Evolutionary conservation across 2,329 filamentous ascomycete species (phyloP), one percentile per base, ranked within the genome.

Genomic region (Clonostachys byssicola): DNA sequence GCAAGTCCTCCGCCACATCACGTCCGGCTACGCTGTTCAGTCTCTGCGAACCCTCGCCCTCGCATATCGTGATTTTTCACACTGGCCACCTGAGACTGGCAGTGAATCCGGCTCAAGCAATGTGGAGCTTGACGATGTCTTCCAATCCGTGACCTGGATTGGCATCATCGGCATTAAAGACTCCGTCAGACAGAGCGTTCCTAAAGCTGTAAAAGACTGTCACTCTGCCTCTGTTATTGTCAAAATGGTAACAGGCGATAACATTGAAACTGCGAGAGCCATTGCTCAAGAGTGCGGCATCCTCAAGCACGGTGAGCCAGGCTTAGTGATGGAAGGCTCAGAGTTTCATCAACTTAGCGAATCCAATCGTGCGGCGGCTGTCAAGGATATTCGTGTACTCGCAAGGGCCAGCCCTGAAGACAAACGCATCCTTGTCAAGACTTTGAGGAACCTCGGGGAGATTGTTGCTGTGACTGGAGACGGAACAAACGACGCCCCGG

Each of bases 11-110:
- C 14, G 17, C 14, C 70, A 80, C 23, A 71, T 68, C 1, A 61
- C 84, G 12, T 68, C 70, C 41, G 57, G 66, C n/a, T 85, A 84
- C 54, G 81, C 81, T 12, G 72, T 71, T 18, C 70, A 78, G 36
- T 89, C 86, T n/a, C 76, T 92, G 12, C 82, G 88, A 42, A 90
- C 87, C 1, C 90, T 92, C 46, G 87, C 81, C 16, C 74, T 92
- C 52, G 75, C 88, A 6, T 91, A 88, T 64, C 78, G 80, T 42
- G 89, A 94, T 52, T 90, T 88, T 49, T 76, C 83, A 30, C 73
- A 71, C 48, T 88, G 84, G 77, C 87, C 88, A 23, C 84, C 75
- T 16, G 79, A 85, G 50, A 69, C 77, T 39, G 81, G 75, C n/a
- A 66, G 78, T 12, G 83, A 87, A 48, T 30, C 23, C 23, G 48